Percentiles rank a stretch among this genome's conserved stretches.
These are phyloP conservation scores for Handroanthus guayacan DNA, from an alignment of 257 asterid genomes.

Conservation along the genomic window DNA sequence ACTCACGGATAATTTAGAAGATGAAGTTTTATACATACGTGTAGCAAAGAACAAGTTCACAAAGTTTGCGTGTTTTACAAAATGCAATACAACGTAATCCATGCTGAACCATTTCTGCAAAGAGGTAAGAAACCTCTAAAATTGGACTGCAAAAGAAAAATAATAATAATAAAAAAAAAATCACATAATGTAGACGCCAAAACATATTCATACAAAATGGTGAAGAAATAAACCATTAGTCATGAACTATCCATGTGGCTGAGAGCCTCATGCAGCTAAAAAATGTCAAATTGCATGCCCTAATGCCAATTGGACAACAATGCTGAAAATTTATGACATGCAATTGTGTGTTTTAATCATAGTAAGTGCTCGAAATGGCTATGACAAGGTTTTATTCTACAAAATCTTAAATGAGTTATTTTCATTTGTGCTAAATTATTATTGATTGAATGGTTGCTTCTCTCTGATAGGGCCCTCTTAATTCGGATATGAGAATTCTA, in stretches of 20 bases:
- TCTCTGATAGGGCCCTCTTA: not conserved
- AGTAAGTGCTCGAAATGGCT: slow-evolving; percentile 25
- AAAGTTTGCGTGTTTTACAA: slow-evolving; percentile 95
- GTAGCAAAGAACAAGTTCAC: slow-evolving; percentile 92
- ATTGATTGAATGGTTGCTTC: slow-evolving; percentile 11
- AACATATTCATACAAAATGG: slow-evolving; percentile 25
- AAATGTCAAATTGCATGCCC: slow-evolving; percentile 18
- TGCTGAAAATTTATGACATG: slow-evolving; percentile 15
- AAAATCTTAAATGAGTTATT: slow-evolving; percentile 25
- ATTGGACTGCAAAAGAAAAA: slow-evolving; percentile 76
- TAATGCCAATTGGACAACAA: slow-evolving; percentile 5
- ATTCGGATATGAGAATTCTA: not conserved
- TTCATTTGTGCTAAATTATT: not conserved
- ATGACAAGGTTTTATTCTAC: not conserved
- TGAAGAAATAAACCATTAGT: slow-evolving; percentile 26
- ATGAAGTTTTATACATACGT: slow-evolving; percentile 64
- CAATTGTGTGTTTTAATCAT: slow-evolving; percentile 18
- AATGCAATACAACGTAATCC: slow-evolving; percentile 95
- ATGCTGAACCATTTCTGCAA: slow-evolving; percentile 97
- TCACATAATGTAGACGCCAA: slow-evolving; percentile 24
- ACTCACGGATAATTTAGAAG: slow-evolving; percentile 20
- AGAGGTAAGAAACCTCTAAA: slow-evolving; percentile 80
- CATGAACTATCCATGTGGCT: too few species aligned
- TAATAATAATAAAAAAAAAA: not conserved
- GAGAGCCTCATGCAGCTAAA: slow-evolving; percentile 1